Base-by-base conservation (phyloP, 352 stramenopile genomes). In the Globisporangium cystogenes region DNA sequence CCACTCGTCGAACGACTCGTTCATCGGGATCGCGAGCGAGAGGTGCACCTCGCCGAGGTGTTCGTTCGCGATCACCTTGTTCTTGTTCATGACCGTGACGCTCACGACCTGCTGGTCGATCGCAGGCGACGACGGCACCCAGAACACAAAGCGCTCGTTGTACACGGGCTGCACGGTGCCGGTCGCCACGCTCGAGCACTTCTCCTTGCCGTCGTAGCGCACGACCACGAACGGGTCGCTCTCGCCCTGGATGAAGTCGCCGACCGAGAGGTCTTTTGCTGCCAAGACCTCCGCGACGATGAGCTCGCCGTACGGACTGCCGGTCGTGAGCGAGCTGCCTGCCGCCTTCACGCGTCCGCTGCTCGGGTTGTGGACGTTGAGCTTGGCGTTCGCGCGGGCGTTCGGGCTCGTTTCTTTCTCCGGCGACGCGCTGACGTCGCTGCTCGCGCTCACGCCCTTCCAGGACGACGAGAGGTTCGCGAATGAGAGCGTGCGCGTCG, bases 111-210 rank as follows among this genome's bases (percentile, higher is more conserved):
- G 65, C 36, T 74, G 55, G 20, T 82, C 72, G 50, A 71, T 77
- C 0, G 67, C 55, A 0, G 68, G 66, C 14, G 72, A 77, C 0
- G 74, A 76, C 24, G 74, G 65, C 20, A 85, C 36, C 73, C 75
- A 90, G 60, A 87, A 85, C 45, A 90, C 73, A 46, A 90, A 90
- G 1, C 80, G 74, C 29, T 88, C 75, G 53, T 87, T 86, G 59
- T 82, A 79, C 20, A 76, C 59, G 8, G 65, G 62, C 12, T 59
- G 63, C 24, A 66, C 62, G 5, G 55, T 65, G 18, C 52, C 57
- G 16, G 59, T 57, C 11, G 61, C 62, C 37, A 72, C 62, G 16
- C 51, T 49, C 0, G 76, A 76, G 36, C 68, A 63, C 23, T 72
- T 78, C 36, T 67, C 67, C 53, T 63, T 59, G 11, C 59, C 47